phyloP scores from a whole-genome alignment of 116 monocot species.

The Papilionanthe hybrid region DNA sequence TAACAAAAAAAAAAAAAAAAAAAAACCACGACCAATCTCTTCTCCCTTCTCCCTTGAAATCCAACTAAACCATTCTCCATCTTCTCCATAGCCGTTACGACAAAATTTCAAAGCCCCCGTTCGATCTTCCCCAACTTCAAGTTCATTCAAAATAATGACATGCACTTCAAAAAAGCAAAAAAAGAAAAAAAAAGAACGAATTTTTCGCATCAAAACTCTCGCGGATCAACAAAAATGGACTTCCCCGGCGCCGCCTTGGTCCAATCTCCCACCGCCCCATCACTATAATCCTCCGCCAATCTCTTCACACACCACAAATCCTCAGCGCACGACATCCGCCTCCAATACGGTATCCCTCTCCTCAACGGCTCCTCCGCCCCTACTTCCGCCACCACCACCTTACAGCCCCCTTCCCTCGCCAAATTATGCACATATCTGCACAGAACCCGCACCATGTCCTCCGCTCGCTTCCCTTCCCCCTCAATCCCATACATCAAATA shows the following conservation, averaged over 20 bases:
- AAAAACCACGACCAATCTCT: too few species aligned
- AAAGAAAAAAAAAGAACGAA: too few species aligned
- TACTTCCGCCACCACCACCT: slow-evolving; percentile 47
- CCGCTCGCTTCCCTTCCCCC: slow-evolving; percentile 27
- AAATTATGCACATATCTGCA: slow-evolving; percentile 44
- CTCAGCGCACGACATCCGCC: slow-evolving; percentile 38
- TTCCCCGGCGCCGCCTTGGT: slow-evolving; percentile 35
- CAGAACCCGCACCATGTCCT: slow-evolving; percentile 19
- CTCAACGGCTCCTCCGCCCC: slow-evolving; percentile 42
- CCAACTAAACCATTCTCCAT: too few species aligned
- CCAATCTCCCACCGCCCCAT: slow-evolving; percentile 46
- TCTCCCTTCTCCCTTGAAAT: too few species aligned
- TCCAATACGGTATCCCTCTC: slow-evolving; percentile 42
- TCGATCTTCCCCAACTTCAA: too few species aligned
- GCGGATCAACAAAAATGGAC: slow-evolving; percentile 50
- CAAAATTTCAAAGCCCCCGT: too few species aligned
- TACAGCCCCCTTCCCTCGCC: slow-evolving; percentile 24
- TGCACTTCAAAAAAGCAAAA: too few species aligned
- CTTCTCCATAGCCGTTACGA: too few species aligned
- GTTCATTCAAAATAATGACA: too few species aligned
- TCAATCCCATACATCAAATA: slow-evolving; percentile 46
- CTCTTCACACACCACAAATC: slow-evolving; percentile 60
- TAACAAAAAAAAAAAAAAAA: too few species aligned
- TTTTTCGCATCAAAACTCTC: slow-evolving; percentile 23
- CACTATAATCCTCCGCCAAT: slow-evolving; percentile 31